phyloP scores from a whole-genome alignment of 805 yeast species.

The Cyberlindnera japonica region DNA sequence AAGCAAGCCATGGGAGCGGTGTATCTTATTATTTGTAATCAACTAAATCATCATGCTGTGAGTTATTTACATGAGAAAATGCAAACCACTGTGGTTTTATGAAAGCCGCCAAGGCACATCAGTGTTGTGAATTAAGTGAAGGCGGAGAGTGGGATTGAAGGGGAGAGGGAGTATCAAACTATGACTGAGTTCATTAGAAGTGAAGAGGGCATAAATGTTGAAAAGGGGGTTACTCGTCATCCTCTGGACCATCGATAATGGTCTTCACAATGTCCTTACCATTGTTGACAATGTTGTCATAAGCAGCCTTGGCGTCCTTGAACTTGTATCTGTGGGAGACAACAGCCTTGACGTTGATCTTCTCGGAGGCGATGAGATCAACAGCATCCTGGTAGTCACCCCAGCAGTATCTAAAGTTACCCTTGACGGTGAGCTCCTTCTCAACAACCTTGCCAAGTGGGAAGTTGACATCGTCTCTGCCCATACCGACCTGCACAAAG shows the following conservation, averaged over 20 bases:
- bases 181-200: no score
- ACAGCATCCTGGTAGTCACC: conserved; percentile 77
- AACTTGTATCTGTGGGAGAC: conserved; percentile 74
- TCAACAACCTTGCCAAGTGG: conserved; percentile 69
- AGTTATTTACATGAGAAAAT: no score
- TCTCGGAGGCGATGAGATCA: conserved; percentile 57
- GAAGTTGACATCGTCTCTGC: conserved; percentile 62
- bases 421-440: conserved; percentile 66
- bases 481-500: conserved; percentile 84
- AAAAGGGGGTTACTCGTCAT: conserved; percentile 10
- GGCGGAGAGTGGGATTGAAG: no score
- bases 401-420: conserved; percentile 76
- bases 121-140: no score
- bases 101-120: no score
- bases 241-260: conserved; percentile 72
- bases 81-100: no score
- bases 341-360: conserved; percentile 61
- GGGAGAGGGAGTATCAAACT: no score
- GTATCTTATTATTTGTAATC: no score
- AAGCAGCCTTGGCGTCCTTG: conserved; percentile 71
- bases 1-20: no score
- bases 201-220: no score
- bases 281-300: conserved; percentile 56
- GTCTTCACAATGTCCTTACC: conserved; percentile 71
- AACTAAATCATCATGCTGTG: no score